phyloP scores from a whole-genome alignment of 768 basidiomycete genomes.

The Cystofilobasidium capitatum region DNA sequence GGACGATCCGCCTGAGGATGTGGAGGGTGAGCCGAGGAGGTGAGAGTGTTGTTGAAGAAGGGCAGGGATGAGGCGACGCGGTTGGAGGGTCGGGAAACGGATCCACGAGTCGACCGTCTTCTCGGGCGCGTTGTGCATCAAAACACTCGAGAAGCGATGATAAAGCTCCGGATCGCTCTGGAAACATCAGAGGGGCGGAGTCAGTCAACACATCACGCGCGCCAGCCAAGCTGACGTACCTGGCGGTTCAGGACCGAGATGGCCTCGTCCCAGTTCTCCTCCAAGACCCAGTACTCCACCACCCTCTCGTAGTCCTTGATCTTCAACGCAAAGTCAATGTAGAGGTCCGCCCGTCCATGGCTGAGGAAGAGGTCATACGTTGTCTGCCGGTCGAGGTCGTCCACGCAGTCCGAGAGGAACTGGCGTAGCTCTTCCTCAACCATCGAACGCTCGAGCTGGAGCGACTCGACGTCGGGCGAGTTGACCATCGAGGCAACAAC shows the following conservation, averaged over 20 bases:
- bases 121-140: constrained; percentile 75
- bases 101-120: constrained; percentile 90
- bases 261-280: constrained; percentile 84
- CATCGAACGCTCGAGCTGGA: constrained; percentile 65
- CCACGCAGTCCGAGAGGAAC: constrained; percentile 90
- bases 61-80: constrained; percentile 77
- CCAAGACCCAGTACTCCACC: constrained; percentile 80
- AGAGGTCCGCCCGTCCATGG: constrained; percentile 86
- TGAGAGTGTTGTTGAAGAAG: constrained; percentile 49
- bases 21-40: background rate
- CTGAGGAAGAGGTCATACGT: constrained; percentile 87
- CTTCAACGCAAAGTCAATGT: constrained; percentile 73
- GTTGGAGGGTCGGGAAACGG: constrained; percentile 66
- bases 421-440: constrained; percentile 87
- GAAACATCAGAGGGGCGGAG: background rate
- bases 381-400: constrained; percentile 70
- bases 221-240: constrained; percentile 44
- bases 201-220: background rate
- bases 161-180: constrained; percentile 80
- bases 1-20: constrained; percentile 54
- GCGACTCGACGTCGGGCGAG: constrained; percentile 69
- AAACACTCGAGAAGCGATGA: constrained; percentile 80
- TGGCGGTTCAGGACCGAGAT: constrained; percentile 84
- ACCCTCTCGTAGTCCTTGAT: constrained; percentile 76
- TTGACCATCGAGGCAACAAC: constrained; percentile 66